Conservation (phyloP, 495 filamentous ascomycete species). For the Neurospora sp. region DNA sequence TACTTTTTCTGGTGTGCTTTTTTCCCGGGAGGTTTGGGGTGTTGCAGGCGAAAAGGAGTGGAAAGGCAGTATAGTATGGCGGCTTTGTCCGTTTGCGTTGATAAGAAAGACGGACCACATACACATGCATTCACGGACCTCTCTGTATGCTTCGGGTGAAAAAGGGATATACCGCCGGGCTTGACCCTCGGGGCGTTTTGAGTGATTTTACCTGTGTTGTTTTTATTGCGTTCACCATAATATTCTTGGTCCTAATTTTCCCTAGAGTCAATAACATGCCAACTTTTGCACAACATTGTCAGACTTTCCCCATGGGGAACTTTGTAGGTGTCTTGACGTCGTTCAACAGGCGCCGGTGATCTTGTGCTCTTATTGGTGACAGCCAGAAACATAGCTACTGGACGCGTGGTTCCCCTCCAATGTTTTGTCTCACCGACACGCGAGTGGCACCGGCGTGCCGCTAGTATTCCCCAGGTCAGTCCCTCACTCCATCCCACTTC, state of each 20-base stretch:
- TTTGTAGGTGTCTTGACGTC: not conserved
- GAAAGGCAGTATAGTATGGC: constrained; percentile 6
- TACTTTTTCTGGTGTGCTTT: constrained; percentile 6
- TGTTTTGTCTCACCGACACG: not conserved
- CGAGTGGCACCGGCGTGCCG: not conserved
- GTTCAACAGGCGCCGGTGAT: not conserved
- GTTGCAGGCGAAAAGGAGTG: not conserved
- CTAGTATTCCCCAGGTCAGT: not conserved
- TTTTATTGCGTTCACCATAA: constrained; percentile 7
- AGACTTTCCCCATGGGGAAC: not conserved
- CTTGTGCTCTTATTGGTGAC: not conserved
- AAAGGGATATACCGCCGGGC: constrained; percentile 14
- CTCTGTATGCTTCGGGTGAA: not conserved
- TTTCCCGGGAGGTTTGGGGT: constrained; percentile 2
- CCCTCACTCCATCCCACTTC: not conserved
- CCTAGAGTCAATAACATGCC: constrained; percentile 19
- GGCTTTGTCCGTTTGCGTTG: constrained; percentile 11
- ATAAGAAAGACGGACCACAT: constrained; percentile 3
- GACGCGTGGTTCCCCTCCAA: not conserved
- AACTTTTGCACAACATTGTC: constrained; percentile 9
- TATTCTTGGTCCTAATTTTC: constrained; percentile 19
- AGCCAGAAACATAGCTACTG: not conserved
- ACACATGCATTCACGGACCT: constrained; percentile 9
- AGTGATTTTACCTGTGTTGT: constrained; percentile 6
- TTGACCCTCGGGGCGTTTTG: constrained; percentile 16